Percentiles rank a stretch among this genome's conserved stretches.
phyloP scores from a whole-genome alignment of 2,329 filamentous ascomycete species.

The Colletotrichum scovillei region DNA sequence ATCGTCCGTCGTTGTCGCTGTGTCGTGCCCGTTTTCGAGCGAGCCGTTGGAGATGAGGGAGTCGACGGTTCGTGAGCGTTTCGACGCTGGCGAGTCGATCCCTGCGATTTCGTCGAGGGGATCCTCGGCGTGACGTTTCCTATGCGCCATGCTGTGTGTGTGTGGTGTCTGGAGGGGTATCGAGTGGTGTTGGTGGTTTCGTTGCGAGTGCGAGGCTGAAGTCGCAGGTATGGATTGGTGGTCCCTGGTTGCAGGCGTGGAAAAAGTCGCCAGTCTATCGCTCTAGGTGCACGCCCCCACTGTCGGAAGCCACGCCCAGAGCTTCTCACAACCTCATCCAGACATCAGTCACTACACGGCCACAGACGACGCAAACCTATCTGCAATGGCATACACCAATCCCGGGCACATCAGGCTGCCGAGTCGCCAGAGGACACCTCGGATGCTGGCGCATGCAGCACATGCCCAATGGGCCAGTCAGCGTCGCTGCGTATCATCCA shows the following conservation, averaged over 20 bases:
- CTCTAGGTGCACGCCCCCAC: slow-evolving; percentile 23
- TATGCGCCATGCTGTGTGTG: slow-evolving; percentile 18
- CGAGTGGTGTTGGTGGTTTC: not conserved
- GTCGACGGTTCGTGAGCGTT: slow-evolving; percentile 66
- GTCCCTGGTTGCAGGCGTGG: not conserved
- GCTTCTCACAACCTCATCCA: not conserved
- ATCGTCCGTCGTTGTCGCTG: not conserved
- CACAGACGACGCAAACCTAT: not conserved
- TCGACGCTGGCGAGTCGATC: slow-evolving; percentile 68
- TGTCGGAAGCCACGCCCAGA: slow-evolving; percentile 22
- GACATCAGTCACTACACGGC: not conserved
- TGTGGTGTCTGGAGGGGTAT: not conserved
- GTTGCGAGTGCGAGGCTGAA: not conserved
- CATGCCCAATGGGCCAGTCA: too few relatives aligned
- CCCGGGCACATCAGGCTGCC: too few relatives aligned
- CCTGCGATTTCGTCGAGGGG: slow-evolving; percentile 67
- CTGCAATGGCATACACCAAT: too few relatives aligned
- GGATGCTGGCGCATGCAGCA: too few relatives aligned
- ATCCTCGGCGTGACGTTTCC: slow-evolving; percentile 70
- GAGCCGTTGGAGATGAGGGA: slow-evolving; percentile 45
- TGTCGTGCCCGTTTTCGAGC: slow-evolving; percentile 47
- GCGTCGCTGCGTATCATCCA: not conserved
- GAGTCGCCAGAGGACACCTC: too few relatives aligned
- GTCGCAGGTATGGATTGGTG: slow-evolving; percentile 1
- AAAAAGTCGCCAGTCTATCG: slow-evolving; percentile 26